Base-by-base conservation (phyloP, 2,329 filamentous ascomycete genomes). In the Venturia nashicola region DNA sequence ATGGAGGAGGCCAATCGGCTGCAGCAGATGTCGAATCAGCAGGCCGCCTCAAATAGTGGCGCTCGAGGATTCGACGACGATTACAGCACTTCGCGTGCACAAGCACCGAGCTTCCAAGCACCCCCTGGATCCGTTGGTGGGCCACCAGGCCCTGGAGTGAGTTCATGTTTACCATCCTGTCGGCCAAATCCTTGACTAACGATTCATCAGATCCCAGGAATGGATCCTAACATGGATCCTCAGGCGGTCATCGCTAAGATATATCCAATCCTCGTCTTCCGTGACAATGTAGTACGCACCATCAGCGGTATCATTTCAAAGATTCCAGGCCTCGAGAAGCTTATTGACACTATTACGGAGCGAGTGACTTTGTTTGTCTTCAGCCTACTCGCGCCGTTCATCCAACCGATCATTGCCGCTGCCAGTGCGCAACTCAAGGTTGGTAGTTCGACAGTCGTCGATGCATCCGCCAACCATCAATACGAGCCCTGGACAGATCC, bases 261-360 rank as follows among this genome's bases (percentile, higher is more conserved):
- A 68, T 97, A 97, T 71, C 94, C 94, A 0, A 96, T 99, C 66
- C 82, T 99, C 0, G 83, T 90, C 66, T 99, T 97, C 80, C 60
- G 64, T 14, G 64, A 65, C 40, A 65, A 65, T 16, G 91, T 99
- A 63, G 92, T 97, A 61, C 90, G 90, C 69, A 84, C 87, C 48
- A 91, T 99, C 74, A 91, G 86, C 71, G 83, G 85, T 46, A 88
- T 91, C 62, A 91, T 97, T 68, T 86, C 91, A 70, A 97, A 95
- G 78, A 88, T 99, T 46, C 94, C 94, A 0, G 93, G 93, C 0
- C 81, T 99, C 4, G 91, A 96, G 76, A 78, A 87, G 66, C 79
- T 97, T n/a, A 85, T 97, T 27, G 93, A 97, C 67, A 93, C 91
- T 70, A 96, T 99, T 70, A 90, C 89, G 64, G 94, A 99, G 77